Percentiles rank a stretch among this genome's conserved stretches.
These are phyloP conservation scores for Rosa persica DNA, from an alignment of 306 rosid species.

Conservation along the genomic window DNA sequence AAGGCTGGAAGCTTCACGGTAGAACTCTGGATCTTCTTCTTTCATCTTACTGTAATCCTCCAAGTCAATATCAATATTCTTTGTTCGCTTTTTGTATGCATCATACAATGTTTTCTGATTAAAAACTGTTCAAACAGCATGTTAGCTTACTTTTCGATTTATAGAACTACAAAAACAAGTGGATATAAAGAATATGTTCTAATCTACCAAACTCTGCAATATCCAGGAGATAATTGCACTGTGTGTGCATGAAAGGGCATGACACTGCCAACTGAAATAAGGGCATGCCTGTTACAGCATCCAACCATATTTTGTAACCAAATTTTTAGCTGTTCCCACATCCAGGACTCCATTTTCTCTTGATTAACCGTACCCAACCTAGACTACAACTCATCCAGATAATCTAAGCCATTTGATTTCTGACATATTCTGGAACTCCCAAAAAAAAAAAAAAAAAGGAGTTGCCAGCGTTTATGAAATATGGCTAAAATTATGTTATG, in stretches of 20 bases:
- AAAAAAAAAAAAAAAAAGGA: neutral
- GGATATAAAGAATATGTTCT: neutral
- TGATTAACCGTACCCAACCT: neutral
- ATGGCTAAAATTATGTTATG: neutral
- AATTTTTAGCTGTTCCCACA: neutral
- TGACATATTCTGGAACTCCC: neutral
- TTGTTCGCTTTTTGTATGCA: slow-evolving; percentile 89
- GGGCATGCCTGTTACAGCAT: neutral
- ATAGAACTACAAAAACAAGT: neutral
- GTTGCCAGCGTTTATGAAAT: neutral
- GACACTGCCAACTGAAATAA: neutral
- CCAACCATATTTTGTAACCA: neutral
- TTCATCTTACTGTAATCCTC: slow-evolving; percentile 92
- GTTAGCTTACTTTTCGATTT: slow-evolving; percentile 14
- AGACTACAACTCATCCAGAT: neutral
- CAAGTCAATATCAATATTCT: slow-evolving; percentile 63
- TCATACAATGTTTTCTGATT: slow-evolving; percentile 84
- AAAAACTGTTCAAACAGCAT: slow-evolving; percentile 56
- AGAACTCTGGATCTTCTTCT: slow-evolving; percentile 97
- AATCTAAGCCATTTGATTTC: neutral
- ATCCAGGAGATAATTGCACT: neutral
- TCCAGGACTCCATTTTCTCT: neutral
- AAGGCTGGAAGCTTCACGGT: slow-evolving; percentile 97
- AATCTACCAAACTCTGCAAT: neutral
- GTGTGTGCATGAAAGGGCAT: neutral